phyloP scores from a whole-genome alignment of 1,284 basidiomycete species.

The Vanrija pseudolonga region DNA sequence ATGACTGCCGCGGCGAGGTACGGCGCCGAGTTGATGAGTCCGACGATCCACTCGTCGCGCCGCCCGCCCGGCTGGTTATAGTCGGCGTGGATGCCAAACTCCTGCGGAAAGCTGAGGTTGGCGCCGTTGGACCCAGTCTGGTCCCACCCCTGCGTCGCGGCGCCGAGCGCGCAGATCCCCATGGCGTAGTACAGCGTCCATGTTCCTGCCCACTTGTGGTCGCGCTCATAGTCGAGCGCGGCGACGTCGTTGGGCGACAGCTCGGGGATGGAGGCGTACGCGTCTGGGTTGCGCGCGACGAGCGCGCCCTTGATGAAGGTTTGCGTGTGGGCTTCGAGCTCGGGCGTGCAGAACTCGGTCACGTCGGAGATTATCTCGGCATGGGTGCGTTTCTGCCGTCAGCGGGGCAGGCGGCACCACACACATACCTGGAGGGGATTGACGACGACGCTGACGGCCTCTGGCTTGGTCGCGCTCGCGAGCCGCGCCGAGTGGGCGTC shows the following conservation, averaged over 20 bases:
- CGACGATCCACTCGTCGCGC: slow-evolving; percentile 64
- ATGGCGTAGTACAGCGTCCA: slow-evolving; percentile 31
- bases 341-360: neutral
- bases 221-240: slow-evolving; percentile 54
- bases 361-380: neutral
- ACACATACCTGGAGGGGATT: no score
- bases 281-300: slow-evolving; percentile 57
- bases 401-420: slow-evolving; percentile 14
- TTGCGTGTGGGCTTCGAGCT: slow-evolving; percentile 50
- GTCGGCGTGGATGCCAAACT: slow-evolving; percentile 57
- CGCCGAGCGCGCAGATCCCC: slow-evolving; percentile 34
- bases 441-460: no score
- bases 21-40: slow-evolving; percentile 69
- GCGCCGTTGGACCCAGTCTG: slow-evolving; percentile 52
- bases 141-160: slow-evolving; percentile 43
- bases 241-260: slow-evolving; percentile 61
- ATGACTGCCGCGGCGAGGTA: slow-evolving; percentile 57
- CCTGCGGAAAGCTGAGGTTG: slow-evolving; percentile 62
- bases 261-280: slow-evolving; percentile 54
- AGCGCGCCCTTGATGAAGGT: slow-evolving; percentile 63
- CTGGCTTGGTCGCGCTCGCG: no score
- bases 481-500: no score
- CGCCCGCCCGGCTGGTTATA: slow-evolving; percentile 19
- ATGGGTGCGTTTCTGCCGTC: slow-evolving; percentile 15
- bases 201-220: slow-evolving; percentile 64